phyloP scores from a whole-genome alignment of 768 basidiomycete species.

The Chalciporus piperatus region DNA sequence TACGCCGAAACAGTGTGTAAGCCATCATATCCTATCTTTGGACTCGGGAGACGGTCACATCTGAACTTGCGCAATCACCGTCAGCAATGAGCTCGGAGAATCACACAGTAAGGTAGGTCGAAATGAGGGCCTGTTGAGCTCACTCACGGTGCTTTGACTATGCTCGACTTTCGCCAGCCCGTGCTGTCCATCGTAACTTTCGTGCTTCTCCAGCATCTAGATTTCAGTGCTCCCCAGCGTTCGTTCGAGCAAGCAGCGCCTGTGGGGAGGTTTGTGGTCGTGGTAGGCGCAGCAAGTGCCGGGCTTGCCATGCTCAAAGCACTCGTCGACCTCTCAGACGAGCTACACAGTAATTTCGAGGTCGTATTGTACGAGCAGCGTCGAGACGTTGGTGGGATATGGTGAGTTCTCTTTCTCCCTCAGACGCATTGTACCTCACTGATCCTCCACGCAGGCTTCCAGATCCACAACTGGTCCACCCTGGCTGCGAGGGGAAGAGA shows the following conservation, averaged over 20 bases:
- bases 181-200: too few relatives aligned
- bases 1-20: background rate
- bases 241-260: background rate
- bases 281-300: slow-evolving; percentile 57
- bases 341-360: slow-evolving; percentile 38
- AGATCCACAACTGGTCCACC: slow-evolving; percentile 19
- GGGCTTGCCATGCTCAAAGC: slow-evolving; percentile 53
- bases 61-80: too few relatives aligned
- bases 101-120: too few relatives aligned
- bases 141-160: slow-evolving; percentile 1
- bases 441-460: slow-evolving; percentile 28
- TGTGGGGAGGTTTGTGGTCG: slow-evolving; percentile 46
- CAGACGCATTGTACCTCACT: too few relatives aligned
- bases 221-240: background rate
- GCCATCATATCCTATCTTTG: background rate
- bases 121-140: background rate
- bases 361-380: slow-evolving; percentile 55
- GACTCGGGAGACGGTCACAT: too few relatives aligned
- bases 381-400: slow-evolving; percentile 53
- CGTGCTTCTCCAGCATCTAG: too few relatives aligned
- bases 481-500: slow-evolving; percentile 50
- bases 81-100: too few relatives aligned
- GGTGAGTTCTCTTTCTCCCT: too few relatives aligned
- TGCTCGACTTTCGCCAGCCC: slow-evolving; percentile 11
- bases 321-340: slow-evolving; percentile 44